phyloP scores from a whole-genome alignment of 1,139 yeast species.

The Candida sp. region DNA sequence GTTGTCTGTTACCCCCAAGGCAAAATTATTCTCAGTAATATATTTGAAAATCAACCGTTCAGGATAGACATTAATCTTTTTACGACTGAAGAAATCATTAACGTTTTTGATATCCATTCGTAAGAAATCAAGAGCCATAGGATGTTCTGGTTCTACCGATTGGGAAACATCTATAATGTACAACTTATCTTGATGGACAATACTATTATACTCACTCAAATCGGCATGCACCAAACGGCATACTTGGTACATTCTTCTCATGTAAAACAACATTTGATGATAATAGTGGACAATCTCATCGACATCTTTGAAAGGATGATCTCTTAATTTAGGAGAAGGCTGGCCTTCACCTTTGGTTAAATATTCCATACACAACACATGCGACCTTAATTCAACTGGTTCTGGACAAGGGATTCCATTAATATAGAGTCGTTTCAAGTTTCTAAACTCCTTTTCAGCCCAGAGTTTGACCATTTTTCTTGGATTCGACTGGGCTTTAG shows the following conservation, averaged over 20 bases:
- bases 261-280: slow-evolving; percentile 75
- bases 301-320: slow-evolving; percentile 64
- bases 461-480: slow-evolving; percentile 96
- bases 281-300: slow-evolving; percentile 69
- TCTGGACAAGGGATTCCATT: slow-evolving; percentile 90
- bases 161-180: slow-evolving; percentile 97
- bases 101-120: slow-evolving; percentile 98
- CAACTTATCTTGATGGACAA: slow-evolving; percentile 76
- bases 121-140: slow-evolving; percentile 90
- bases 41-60: slow-evolving; percentile 81
- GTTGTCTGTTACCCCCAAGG: slow-evolving; percentile 32
- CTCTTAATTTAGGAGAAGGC: slow-evolving; percentile 86
- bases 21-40: slow-evolving; percentile 46
- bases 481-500: slow-evolving; percentile 85
- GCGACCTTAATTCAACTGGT: slow-evolving; percentile 83
- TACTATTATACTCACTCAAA: slow-evolving; percentile 89
- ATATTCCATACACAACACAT: slow-evolving; percentile 94
- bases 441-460: slow-evolving; percentile 98
- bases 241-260: slow-evolving; percentile 82
- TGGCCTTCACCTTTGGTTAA: slow-evolving; percentile 73
- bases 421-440: slow-evolving; percentile 73
- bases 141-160: slow-evolving; percentile 97
- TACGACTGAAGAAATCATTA: slow-evolving; percentile 75
- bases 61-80: slow-evolving; percentile 71
- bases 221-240: slow-evolving; percentile 97